Percentiles rank a stretch among this genome's conserved stretches.
Conservation (phyloP, 495 filamentous ascomycete species). For the Hypoxylon perforatum region DNA sequence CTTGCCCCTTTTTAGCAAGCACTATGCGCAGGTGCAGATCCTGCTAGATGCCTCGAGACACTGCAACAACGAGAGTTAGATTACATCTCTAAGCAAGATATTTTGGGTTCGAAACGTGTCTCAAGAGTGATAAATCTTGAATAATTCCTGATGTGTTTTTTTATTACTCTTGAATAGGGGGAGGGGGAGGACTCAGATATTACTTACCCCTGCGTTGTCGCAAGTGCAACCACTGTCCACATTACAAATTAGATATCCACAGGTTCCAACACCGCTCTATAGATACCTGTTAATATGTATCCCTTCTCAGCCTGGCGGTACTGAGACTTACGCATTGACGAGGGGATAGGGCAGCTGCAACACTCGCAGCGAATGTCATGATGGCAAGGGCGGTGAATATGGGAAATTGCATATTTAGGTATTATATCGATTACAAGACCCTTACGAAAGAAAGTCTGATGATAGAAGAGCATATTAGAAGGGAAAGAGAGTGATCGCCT, state of each 20-base stretch:
- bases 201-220: constrained; percentile 7
- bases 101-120: too few relatives aligned
- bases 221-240: constrained; percentile 19
- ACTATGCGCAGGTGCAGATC: constrained; percentile 18
- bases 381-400: not conserved
- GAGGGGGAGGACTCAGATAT: too few relatives aligned
- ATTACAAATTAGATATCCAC: constrained; percentile 17
- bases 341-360: constrained; percentile 15
- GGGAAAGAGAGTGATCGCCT: not conserved
- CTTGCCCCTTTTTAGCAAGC: not conserved
- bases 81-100: too few relatives aligned
- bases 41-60: constrained; percentile 18
- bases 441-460: not conserved
- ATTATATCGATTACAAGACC: not conserved
- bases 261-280: constrained; percentile 18
- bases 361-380: constrained; percentile 6
- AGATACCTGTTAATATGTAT: not conserved
- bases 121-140: too few relatives aligned
- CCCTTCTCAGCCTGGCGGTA: not conserved
- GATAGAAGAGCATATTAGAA: not conserved
- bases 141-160: too few relatives aligned
- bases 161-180: too few relatives aligned
- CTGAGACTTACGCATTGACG: constrained; percentile 3
- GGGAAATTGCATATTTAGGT: constrained; percentile 19
- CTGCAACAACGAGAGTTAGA: too few relatives aligned